Conservation (phyloP, 2,329 filamentous ascomycete species). For the Aspergillus pseudotamarii region DNA sequence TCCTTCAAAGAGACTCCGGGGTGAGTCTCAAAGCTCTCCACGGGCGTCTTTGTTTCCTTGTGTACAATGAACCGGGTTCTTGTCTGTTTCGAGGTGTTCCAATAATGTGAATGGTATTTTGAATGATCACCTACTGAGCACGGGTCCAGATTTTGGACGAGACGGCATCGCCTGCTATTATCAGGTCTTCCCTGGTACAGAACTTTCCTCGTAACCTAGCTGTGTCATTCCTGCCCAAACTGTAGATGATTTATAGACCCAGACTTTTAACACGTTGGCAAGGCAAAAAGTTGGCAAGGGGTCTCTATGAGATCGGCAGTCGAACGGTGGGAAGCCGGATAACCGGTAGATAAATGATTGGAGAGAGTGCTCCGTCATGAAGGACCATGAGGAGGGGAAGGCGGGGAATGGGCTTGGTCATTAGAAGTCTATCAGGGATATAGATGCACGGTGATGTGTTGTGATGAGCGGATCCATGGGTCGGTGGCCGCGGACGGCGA, state of each 20-base stretch:
- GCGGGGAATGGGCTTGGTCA: background rate
- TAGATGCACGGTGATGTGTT: background rate
- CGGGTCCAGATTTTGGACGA: background rate
- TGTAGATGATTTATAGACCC: background rate
- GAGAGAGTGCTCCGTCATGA: background rate
- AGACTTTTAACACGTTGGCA: background rate
- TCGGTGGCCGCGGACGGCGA: background rate
- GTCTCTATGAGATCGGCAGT: background rate
- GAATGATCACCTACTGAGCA: background rate
- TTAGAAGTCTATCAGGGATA: background rate
- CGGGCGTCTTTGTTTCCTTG: conserved; percentile 13
- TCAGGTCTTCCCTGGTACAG: background rate
- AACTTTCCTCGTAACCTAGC: background rate
- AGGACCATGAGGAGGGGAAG: background rate
- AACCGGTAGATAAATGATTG: background rate
- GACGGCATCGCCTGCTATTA: background rate
- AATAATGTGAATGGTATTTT: conserved; percentile 2
- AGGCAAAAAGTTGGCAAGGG: background rate
- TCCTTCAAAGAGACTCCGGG: background rate
- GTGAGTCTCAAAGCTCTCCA: conserved; percentile 5
- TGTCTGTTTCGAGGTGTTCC: background rate
- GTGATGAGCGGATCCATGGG: background rate
- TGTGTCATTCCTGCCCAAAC: background rate
- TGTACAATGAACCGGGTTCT: conserved; percentile 22
- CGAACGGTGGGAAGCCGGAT: background rate